Percentiles rank a stretch among this genome's conserved stretches.
phyloP scores from a whole-genome alignment of 208 protist genomes.

The Leishmania lainsoni region DNA sequence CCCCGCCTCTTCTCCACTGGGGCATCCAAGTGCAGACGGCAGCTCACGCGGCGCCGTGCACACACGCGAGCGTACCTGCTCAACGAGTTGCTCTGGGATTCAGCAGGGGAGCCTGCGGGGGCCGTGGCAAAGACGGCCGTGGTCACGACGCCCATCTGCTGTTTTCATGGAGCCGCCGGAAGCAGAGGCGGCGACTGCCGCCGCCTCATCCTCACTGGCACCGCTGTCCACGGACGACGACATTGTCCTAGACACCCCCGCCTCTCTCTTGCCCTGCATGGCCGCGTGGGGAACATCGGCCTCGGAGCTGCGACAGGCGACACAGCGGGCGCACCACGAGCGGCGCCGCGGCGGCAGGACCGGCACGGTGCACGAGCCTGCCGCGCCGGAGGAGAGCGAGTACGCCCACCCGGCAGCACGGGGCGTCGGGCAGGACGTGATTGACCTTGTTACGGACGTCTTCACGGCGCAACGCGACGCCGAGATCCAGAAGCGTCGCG shows the following conservation, averaged over 20 bases:
- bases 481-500: slow-evolving; percentile 56
- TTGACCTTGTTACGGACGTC: slow-evolving; percentile 87
- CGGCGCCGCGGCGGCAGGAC: not conserved
- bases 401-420: slow-evolving; percentile 54
- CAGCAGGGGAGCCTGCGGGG: not conserved
- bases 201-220: not conserved
- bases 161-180: not conserved
- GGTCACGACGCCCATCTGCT: not conserved
- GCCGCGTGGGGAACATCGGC: not conserved
- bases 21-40: not conserved
- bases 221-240: slow-evolving; percentile 36
- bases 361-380: not conserved
- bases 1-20: not conserved
- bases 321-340: not conserved
- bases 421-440: slow-evolving; percentile 74
- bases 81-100: not conserved
- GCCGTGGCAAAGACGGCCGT: not conserved
- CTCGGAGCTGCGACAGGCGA: slow-evolving; percentile 6
- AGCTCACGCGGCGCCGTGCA: not conserved
- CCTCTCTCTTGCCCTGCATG: slow-evolving; percentile 31
- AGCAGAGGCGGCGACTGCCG: not conserved
- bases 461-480: slow-evolving; percentile 71
- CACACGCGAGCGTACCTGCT: not conserved
- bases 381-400: slow-evolving; percentile 28
- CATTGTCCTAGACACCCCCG: slow-evolving; percentile 50